These are phyloP conservation scores for Eucalyptus fibrosa DNA, from an alignment of 345 rosid genomes.

Conservation along the genomic window DNA sequence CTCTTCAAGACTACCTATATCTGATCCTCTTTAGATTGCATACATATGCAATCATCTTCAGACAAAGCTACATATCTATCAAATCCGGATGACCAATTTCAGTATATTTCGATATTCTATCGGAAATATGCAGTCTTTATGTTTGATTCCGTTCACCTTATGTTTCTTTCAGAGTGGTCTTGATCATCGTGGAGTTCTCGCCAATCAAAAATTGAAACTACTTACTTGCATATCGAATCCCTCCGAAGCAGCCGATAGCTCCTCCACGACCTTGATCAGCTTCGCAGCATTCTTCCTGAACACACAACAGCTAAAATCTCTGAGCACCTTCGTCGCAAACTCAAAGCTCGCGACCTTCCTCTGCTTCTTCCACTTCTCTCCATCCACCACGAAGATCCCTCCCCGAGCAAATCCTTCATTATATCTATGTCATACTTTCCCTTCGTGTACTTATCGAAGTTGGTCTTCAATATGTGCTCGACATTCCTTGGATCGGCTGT, in stretches of 20 bases:
- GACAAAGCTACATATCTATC: not conserved
- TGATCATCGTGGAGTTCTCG: not conserved
- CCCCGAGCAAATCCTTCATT: constrained; percentile 38
- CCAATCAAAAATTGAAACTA: not conserved
- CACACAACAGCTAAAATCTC: constrained; percentile 61
- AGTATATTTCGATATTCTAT: not conserved
- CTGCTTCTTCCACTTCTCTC: constrained; percentile 77
- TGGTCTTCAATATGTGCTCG: constrained; percentile 47
- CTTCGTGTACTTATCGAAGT: constrained; percentile 37
- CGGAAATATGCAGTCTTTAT: not conserved
- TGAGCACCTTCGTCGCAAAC: constrained; percentile 57
- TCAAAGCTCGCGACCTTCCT: constrained; percentile 76
- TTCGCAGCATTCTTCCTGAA: constrained; percentile 45
- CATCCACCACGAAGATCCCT: constrained; percentile 69
- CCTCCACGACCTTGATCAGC: constrained; percentile 18
- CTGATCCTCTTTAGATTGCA: not conserved
- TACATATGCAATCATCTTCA: not conserved
- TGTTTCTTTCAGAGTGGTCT: not conserved
- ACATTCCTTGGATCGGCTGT: constrained; percentile 53
- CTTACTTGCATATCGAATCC: constrained; percentile 65
- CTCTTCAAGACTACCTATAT: not conserved
- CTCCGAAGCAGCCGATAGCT: constrained; percentile 5
- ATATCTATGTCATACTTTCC: constrained; percentile 17
- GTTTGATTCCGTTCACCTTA: not conserved
- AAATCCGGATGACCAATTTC: not conserved